Base-by-base conservation (phyloP, 805 yeast species). In the Cyberlindnera galapagoensis region DNA sequence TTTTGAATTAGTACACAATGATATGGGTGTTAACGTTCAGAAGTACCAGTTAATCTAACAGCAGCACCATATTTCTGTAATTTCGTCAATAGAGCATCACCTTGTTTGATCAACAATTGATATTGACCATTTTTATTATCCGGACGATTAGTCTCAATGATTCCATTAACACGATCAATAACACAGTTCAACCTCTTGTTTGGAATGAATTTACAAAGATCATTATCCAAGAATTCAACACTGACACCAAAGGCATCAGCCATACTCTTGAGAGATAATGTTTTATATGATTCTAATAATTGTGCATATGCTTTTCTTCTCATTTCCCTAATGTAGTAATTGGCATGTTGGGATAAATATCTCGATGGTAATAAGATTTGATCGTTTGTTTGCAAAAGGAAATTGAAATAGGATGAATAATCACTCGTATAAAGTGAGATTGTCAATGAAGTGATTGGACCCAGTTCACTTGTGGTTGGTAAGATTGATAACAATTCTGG, bases 1-100 rank as follows among this genome's bases (percentile, higher is more conserved):
- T n/a, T n/a, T n/a, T n/a, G n/a, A n/a, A n/a, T n/a, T n/a, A n/a
- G n/a, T n/a, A n/a, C n/a, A n/a, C n/a, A n/a, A n/a, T n/a, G n/a
- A n/a, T n/a, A n/a, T n/a, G n/a, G n/a, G n/a, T n/a, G n/a, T n/a
- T n/a, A 76, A 46, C 76, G 70, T 54, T 87, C 96, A 18, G 95
- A 83, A 18, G 95, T 84, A 29, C 97, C 97, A 52, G 94, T 81
- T 49, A 92, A 71, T 57, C 94, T 83, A 30, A 92, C 97, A 15
- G 97, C 96, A 27, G 97, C 96, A 28, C 95, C 95, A 49, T 90
- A 92, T 59, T 88, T 92, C 59, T 92, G 98, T 53, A 92, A 70
- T 59, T 90, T 92, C 12, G 98, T 90, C 56, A 92, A 74, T 49
- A 92, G 67, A 3, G 79, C 76, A 54, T 92, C 98, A 42, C 98